phyloP scores from a whole-genome alignment of 805 yeast species.

The Myxozyma neglecta region DNA sequence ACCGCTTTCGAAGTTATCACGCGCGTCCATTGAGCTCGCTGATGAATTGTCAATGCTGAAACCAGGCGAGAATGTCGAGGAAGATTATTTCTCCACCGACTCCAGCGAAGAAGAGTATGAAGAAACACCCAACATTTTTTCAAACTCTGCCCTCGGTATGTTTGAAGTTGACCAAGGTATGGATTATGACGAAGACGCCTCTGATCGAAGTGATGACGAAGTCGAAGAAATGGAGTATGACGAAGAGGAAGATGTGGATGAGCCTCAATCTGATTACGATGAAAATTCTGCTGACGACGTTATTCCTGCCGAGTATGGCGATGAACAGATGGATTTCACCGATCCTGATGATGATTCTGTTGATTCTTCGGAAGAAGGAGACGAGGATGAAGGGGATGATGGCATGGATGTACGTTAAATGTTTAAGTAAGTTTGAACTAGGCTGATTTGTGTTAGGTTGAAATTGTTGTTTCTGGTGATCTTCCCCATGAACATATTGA shows the following conservation, averaged over 20 bases:
- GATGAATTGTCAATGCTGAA: slow-evolving; percentile 42
- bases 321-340: slow-evolving; percentile 30
- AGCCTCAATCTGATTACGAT: slow-evolving; percentile 43
- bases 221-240: slow-evolving; percentile 47
- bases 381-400: slow-evolving; percentile 37
- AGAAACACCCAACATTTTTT: slow-evolving; percentile 78
- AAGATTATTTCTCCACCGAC: slow-evolving; percentile 49
- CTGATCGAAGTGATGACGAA: slow-evolving; percentile 44
- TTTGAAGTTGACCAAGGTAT: slow-evolving; percentile 78
- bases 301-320: slow-evolving; percentile 30
- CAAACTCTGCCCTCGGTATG: slow-evolving; percentile 92
- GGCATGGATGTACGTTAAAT: slow-evolving; percentile 31
- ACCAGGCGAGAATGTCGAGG: slow-evolving; percentile 50
- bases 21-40: slow-evolving; percentile 48
- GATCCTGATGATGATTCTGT: slow-evolving; percentile 33
- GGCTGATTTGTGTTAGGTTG: slow-evolving; percentile 15
- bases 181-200: slow-evolving; percentile 58
- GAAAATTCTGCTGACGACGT: slow-evolving; percentile 37
- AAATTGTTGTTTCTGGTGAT: slow-evolving; percentile 35
- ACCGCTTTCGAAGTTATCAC: slow-evolving; percentile 50
- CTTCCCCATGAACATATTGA: slow-evolving; percentile 37
- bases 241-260: slow-evolving; percentile 39
- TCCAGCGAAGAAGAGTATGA: slow-evolving; percentile 44
- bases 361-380: slow-evolving; percentile 14
- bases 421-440: neutral